Conservation (phyloP, 75 land plant species). For the Cryptomeria japonica region DNA sequence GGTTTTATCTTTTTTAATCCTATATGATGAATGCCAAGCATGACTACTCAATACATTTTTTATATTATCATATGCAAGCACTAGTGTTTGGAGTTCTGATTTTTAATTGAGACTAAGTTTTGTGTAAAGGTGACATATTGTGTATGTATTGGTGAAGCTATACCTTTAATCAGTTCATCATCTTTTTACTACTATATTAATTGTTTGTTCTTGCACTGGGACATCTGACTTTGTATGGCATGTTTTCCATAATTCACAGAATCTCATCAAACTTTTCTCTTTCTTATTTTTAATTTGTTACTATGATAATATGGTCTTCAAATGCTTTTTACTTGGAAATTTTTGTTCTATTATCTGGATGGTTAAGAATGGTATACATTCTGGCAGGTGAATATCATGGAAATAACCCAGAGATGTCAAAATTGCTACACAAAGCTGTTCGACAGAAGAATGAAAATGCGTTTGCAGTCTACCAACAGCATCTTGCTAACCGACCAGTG, state of each 20-base stretch:
- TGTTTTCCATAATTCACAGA: not conserved
- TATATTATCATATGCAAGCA: not conserved
- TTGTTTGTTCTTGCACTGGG: not conserved
- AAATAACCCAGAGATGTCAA: conserved; percentile 99
- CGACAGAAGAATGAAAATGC: conserved; percentile 93
- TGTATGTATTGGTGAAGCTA: not conserved
- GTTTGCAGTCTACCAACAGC: conserved; percentile 91
- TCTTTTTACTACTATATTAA: not conserved
- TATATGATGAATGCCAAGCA: not conserved
- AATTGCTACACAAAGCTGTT: conserved; percentile 96
- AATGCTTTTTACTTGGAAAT: not conserved
- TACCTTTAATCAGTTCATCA: not conserved
- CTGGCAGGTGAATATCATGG: conserved; percentile 93
- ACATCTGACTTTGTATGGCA: not conserved
- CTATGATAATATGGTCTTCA: not conserved
- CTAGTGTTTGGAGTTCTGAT: not conserved
- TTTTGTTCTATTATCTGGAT: not conserved
- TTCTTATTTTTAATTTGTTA: not conserved
- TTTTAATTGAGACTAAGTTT: not conserved
- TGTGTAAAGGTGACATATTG: not conserved
- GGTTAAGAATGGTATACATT: not conserved
- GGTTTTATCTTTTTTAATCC: not conserved
- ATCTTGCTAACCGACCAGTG: conserved; percentile 88
- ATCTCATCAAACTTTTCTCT: not conserved
- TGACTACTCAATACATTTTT: not conserved